Percentiles rank a stretch among this genome's conserved stretches.
These are phyloP conservation scores for Cucurbita argyrosperma DNA, from an alignment of 306 rosid species.

Conservation along the genomic window DNA sequence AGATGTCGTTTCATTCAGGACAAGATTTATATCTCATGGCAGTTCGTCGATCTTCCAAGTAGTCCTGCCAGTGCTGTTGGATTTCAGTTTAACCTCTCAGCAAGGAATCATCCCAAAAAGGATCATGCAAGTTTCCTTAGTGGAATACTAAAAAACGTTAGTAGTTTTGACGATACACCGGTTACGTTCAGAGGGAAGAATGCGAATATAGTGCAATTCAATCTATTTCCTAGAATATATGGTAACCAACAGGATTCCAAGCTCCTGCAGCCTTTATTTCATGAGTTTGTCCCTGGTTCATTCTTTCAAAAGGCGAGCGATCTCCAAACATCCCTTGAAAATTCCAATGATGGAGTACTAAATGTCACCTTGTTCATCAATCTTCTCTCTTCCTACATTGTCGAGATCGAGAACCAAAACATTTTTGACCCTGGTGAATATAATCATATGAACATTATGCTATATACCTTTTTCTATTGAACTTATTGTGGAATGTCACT, in stretches of 20 bases:
- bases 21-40: slow-evolving; percentile 74
- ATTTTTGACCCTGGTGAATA: slow-evolving; percentile 66
- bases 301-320: slow-evolving; percentile 36
- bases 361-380: slow-evolving; percentile 68
- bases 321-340: slow-evolving; percentile 70
- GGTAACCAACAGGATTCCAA: slow-evolving; percentile 45
- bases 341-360: slow-evolving; percentile 50
- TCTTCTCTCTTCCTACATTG: slow-evolving; percentile 71
- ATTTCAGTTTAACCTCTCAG: slow-evolving; percentile 61
- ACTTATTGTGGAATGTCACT: background rate
- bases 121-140: slow-evolving; percentile 54
- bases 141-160: slow-evolving; percentile 65
- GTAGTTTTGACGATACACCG: slow-evolving; percentile 47
- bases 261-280: slow-evolving; percentile 86
- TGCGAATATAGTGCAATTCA: slow-evolving; percentile 64
- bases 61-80: slow-evolving; percentile 91
- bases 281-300: slow-evolving; percentile 88
- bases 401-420: slow-evolving; percentile 60
- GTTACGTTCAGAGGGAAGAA: slow-evolving; percentile 73
- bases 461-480: background rate
- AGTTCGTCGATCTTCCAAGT: slow-evolving; percentile 64
- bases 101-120: slow-evolving; percentile 30
- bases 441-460: background rate
- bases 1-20: slow-evolving; percentile 49
- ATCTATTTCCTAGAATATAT: slow-evolving; percentile 70